Evolutionary conservation across 768 basidiomycete genomes (phyloP).

Genomic region (Sistotremastrum suecicum): DNA sequence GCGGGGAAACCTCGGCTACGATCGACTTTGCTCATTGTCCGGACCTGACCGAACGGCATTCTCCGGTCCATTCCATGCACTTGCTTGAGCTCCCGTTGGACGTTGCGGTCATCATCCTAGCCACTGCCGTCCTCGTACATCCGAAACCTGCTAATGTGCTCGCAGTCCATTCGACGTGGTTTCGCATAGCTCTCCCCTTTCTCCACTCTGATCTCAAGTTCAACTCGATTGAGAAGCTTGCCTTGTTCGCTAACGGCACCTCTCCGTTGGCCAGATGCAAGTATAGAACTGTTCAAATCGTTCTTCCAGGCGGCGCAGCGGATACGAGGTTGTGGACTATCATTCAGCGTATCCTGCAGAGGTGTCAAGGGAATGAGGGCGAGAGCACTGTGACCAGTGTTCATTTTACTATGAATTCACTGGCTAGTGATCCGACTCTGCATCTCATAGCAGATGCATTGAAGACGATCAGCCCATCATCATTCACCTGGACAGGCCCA

Average conservation of each 20-base stretch:
- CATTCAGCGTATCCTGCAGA: slow-evolving; percentile 15
- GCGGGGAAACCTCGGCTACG: too few relatives aligned
- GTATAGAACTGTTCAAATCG: slow-evolving; percentile 16
- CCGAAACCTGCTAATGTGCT: too few relatives aligned
- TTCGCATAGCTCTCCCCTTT: not conserved
- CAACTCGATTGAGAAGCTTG: slow-evolving; percentile 12
- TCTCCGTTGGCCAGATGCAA: slow-evolving; percentile 8
- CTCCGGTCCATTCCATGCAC: too few relatives aligned
- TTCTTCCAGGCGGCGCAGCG: slow-evolving; percentile 17
- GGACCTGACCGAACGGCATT: too few relatives aligned
- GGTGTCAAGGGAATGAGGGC: slow-evolving; percentile 8
- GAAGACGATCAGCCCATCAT: slow-evolving; percentile 25
- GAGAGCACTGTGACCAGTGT: slow-evolving; percentile 16
- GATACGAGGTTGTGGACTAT: slow-evolving; percentile 14
- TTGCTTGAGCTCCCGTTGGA: too few relatives aligned
- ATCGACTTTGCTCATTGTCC: too few relatives aligned
- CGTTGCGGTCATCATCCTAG: too few relatives aligned
- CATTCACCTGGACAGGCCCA: slow-evolving; percentile 44
- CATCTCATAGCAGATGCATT: slow-evolving; percentile 20
- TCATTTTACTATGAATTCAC: slow-evolving; percentile 26
- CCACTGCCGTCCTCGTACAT: too few relatives aligned
- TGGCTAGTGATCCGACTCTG: slow-evolving; percentile 16
- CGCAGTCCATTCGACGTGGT: too few relatives aligned
- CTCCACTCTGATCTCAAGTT: slow-evolving; percentile 14
- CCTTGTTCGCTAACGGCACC: slow-evolving; percentile 9